Evolutionary conservation across 805 yeast genomes (phyloP).

Genomic region (Yamadazyma kitorensis): DNA sequence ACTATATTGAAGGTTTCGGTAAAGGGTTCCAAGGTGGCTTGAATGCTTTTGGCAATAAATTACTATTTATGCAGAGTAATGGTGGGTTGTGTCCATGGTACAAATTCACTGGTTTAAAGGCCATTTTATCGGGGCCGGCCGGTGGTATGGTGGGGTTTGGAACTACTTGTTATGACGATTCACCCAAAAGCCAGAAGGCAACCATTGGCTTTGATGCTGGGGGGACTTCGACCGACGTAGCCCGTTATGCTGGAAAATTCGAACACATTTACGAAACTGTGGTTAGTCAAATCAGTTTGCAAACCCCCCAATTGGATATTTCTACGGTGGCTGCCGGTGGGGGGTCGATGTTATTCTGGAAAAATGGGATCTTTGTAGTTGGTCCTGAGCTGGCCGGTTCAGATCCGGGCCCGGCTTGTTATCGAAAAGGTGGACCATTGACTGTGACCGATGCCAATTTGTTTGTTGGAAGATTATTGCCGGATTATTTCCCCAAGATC

Average conservation of each 20-base stretch:
- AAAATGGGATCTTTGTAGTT: constrained; percentile 37
- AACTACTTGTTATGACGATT: constrained; percentile 62
- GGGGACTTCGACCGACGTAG: constrained; percentile 47
- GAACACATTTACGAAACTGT: constrained; percentile 46
- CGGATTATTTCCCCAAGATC: constrained; percentile 36
- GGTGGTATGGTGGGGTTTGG: constrained; percentile 97
- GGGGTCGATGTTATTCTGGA: constrained; percentile 38
- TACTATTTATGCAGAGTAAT: constrained; percentile 93
- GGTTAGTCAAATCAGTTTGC: constrained; percentile 42
- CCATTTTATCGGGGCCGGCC: constrained; percentile 94
- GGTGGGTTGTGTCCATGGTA: constrained; percentile 90
- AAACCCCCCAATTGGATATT: constrained; percentile 43
- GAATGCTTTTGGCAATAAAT: constrained; percentile 44
- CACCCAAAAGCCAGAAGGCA: constrained; percentile 16
- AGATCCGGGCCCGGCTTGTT: constrained; percentile 42
- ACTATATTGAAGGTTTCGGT: constrained; percentile 35
- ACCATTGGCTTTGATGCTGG: constrained; percentile 45
- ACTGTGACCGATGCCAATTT: constrained; percentile 40
- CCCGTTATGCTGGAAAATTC: constrained; percentile 37
- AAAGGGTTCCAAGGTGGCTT: constrained; percentile 42
- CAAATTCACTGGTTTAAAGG: constrained; percentile 80
- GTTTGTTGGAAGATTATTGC: constrained; percentile 32
- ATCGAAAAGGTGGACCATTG: constrained; percentile 38
- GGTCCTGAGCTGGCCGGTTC: constrained; percentile 42
- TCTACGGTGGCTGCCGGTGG: constrained; percentile 50